phyloP scores from a whole-genome alignment of 176 grass and related monocot genomes.

The Lolium perenne region DNA sequence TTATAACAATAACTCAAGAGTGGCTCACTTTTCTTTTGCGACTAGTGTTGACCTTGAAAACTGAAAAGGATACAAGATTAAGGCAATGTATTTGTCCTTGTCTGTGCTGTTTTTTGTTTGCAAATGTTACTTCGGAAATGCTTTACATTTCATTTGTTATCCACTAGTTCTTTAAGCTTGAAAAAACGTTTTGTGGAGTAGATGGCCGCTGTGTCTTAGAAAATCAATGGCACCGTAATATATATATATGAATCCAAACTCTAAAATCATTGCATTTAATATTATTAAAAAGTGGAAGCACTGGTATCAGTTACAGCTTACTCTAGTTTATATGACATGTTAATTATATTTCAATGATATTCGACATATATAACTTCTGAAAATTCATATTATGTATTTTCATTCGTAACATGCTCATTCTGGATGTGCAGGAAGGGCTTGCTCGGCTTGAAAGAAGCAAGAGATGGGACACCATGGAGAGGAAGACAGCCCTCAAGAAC shows the following conservation, averaged over 20 bases:
- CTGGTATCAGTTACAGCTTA: neutral
- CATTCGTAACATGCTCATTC: neutral
- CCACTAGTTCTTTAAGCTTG: neutral
- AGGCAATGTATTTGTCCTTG: neutral
- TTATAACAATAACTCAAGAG: neutral
- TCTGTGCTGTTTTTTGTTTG: neutral
- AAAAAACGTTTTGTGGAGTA: neutral
- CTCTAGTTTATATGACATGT: neutral
- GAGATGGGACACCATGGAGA: slow-evolving; percentile 75
- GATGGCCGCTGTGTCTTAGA: neutral
- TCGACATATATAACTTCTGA: neutral
- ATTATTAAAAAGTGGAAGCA: neutral
- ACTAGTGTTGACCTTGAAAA: neutral
- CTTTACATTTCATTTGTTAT: neutral
- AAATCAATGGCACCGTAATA: neutral
- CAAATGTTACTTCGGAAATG: neutral
- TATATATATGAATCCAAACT: neutral
- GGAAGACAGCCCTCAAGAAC: slow-evolving; percentile 62
- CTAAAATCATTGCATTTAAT: neutral
- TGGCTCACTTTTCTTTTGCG: neutral
- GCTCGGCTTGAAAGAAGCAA: slow-evolving; percentile 79
- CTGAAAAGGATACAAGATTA: neutral
- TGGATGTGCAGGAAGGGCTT: slow-evolving; percentile 71
- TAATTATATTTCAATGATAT: neutral
- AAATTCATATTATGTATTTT: neutral